Evolutionary conservation across 805 yeast species (phyloP).

Genomic region (Wickerhamiella hasegawae): DNA sequence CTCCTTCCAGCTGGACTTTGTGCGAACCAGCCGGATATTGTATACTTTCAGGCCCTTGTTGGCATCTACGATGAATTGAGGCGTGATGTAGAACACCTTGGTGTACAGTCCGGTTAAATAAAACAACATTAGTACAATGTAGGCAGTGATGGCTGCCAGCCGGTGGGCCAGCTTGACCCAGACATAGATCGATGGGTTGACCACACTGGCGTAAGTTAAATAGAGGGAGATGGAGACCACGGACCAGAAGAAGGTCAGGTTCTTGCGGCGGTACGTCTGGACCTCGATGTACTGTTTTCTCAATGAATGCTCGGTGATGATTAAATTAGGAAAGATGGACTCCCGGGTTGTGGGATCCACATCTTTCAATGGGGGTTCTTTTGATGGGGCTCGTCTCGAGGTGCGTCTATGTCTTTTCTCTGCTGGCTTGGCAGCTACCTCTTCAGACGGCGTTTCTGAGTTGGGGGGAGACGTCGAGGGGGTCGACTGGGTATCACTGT

Average conservation of each 20-base stretch:
- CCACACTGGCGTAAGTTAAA: slow-evolving; percentile 19
- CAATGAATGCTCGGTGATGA: slow-evolving; percentile 73
- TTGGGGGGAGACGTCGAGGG: no score
- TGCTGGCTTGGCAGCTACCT: no score
- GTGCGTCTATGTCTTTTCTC: no score
- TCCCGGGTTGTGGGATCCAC: slow-evolving; percentile 22
- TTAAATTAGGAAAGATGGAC: slow-evolving; percentile 37
- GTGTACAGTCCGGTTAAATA: slow-evolving; percentile 81
- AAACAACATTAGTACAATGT: slow-evolving; percentile 58
- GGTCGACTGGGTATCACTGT: no score
- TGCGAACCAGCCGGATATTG: slow-evolving; percentile 50
- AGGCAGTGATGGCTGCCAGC: slow-evolving; percentile 37
- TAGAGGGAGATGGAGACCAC: slow-evolving; percentile 16
- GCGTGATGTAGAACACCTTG: slow-evolving; percentile 67
- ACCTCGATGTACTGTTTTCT: slow-evolving; percentile 70
- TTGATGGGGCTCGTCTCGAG: no score
- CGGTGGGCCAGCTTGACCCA: slow-evolving; percentile 21
- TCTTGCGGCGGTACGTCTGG: slow-evolving; percentile 44
- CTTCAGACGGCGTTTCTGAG: no score
- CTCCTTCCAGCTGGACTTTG: slow-evolving; percentile 17
- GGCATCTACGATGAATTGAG: slow-evolving; percentile 62
- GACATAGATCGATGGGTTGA: slow-evolving; percentile 23
- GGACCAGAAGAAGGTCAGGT: slow-evolving; percentile 32
- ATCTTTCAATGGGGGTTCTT: no score
- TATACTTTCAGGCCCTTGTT: slow-evolving; percentile 80